phyloP scores from a whole-genome alignment of 441 rosid species.

The Cnidoscolus chayamansa region DNA sequence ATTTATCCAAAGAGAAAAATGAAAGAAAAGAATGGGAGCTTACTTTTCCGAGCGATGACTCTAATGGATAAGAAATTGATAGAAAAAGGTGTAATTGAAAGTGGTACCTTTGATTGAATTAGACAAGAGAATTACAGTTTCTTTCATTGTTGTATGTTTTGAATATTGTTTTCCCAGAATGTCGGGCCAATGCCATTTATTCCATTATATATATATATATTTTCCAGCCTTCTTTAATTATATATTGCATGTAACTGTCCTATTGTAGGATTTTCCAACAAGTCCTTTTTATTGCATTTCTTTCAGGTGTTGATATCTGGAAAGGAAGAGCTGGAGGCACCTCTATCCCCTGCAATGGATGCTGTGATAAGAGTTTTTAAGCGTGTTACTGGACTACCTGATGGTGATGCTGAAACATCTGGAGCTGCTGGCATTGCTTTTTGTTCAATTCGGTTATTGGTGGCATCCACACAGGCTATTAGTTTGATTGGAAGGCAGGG shows the following conservation, averaged over 20 bases:
- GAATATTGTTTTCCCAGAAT: neutral
- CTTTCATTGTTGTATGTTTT: neutral
- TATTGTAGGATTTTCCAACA: neutral
- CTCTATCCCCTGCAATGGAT: conserved; percentile 81
- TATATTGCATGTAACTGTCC: neutral
- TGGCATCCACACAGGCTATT: conserved; percentile 75
- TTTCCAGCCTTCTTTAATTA: neutral
- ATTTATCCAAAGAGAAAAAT: too few species aligned
- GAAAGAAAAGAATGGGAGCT: neutral
- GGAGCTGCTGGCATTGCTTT: conserved; percentile 43
- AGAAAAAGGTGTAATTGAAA: neutral
- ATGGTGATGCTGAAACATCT: conserved; percentile 37
- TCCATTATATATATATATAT: neutral
- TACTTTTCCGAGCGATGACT: neutral
- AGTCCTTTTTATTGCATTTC: neutral
- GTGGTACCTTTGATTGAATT: neutral
- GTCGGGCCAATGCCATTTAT: too few species aligned
- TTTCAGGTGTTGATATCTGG: conserved; percentile 70
- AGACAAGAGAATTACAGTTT: neutral
- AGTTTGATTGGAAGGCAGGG: conserved; percentile 87
- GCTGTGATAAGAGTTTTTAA: conserved; percentile 71
- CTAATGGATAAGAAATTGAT: too few species aligned
- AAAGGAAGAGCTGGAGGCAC: conserved; percentile 75
- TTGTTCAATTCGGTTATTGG: conserved; percentile 63
- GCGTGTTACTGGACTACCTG: conserved; percentile 59